A percentile compares a stretch with the other conserved stretches of the same genome.
Conservation (phyloP, 805 yeast genomes). For the Saccharomycopsis sp. region DNA sequence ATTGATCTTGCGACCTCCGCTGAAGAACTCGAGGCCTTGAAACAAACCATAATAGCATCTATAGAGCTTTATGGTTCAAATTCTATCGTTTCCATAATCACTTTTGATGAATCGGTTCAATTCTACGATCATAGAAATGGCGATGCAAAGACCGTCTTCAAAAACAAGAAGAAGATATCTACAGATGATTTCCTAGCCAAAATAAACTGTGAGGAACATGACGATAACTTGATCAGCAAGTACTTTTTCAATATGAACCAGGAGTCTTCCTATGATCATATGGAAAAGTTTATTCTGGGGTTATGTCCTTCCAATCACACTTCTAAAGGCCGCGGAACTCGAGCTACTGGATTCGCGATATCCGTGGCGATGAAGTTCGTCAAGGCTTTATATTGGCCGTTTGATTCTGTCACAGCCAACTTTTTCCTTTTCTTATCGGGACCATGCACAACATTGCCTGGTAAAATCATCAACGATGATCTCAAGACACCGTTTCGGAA, state of each 20-base stretch:
- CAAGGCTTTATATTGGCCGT: slow-evolving; percentile 22
- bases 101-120: slow-evolving; percentile 54
- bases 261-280: not conserved
- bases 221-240: slow-evolving; percentile 36
- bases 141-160: not conserved
- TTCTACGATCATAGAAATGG: slow-evolving; percentile 44
- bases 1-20: slow-evolving; percentile 54
- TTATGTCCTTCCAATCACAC: not conserved
- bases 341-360: slow-evolving; percentile 34
- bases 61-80: slow-evolving; percentile 51
- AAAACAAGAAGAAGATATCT: not conserved
- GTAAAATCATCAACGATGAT: slow-evolving; percentile 27
- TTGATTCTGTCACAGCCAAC: slow-evolving; percentile 25
- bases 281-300: not conserved
- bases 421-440: slow-evolving; percentile 32
- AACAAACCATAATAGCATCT: slow-evolving; percentile 44
- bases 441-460: slow-evolving; percentile 35
- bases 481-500: slow-evolving; percentile 27
- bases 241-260: not conserved
- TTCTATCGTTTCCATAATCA: slow-evolving; percentile 48
- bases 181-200: slow-evolving; percentile 32
- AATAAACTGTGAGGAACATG: slow-evolving; percentile 48
- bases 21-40: slow-evolving; percentile 48
- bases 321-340: slow-evolving; percentile 26
- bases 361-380: slow-evolving; percentile 27